Evolutionary conservation across 2,329 filamentous ascomycete genomes (phyloP), one percentile per base, ranked within the genome.

Genomic region (Aspergillus candidus): DNA sequence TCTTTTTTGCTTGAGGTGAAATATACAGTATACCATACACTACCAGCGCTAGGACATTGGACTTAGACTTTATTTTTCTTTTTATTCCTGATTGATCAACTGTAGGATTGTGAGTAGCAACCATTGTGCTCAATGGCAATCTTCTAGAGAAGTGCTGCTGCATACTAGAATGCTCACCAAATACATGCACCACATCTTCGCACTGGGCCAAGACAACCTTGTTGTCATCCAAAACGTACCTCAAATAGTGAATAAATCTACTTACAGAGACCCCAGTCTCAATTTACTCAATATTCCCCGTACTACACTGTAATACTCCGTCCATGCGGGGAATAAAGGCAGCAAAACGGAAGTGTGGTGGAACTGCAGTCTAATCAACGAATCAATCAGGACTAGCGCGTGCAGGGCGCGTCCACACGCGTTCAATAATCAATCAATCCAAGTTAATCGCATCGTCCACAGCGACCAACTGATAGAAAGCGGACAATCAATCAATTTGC

Each of bases 381-480:
- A 18, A n/a, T 27, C 43, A 11, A 55, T 50, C 4, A 4, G 53
- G 57, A 52, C 50, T 61, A 61, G 58, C 56, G 56, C 44, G 57
- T 54, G 40, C 17, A 53, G 52, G 48, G 46, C 57, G 57, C 58
- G 59, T 59, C 50, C 48, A 27, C 41, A 41, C 36, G 50, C 53
- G 51, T 46, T 47, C 50, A 42, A 53, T 35, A 35, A 47, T 27
- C 41, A 35, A 47, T 27, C 41, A 42, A 17, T 29, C 32, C 34
- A 40, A 39, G 42, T 43, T 36, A 40, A 39, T 47, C 44, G 44
- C 41, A 33, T 35, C 44, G 15, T 32, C 32, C 18, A 18, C 18
- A 18, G 18, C 18, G 6, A 18, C 4, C 17, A n/a, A 37, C 35
- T 12, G 13, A 38, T 18, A 38, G 33, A 13, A 32, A 15, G 29